Conservation (phyloP, 2,329 filamentous ascomycete genomes). For the Alternaria incomplexa region DNA sequence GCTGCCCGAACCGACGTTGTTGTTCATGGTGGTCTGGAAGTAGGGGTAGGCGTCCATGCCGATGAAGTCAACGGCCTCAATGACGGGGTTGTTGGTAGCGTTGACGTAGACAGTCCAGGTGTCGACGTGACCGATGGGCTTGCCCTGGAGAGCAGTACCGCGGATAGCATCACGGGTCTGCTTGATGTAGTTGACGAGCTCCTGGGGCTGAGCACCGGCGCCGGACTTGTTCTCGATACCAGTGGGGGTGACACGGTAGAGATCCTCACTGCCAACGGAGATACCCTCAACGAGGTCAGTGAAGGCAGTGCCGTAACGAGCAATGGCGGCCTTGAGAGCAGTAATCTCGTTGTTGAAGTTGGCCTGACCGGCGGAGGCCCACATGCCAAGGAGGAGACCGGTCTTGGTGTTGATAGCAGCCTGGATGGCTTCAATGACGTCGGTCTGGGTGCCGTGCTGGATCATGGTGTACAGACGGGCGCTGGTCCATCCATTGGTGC, state of each 20-base stretch:
- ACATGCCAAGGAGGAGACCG: slow-evolving; percentile 79
- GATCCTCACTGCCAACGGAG: slow-evolving; percentile 84
- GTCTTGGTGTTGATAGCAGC: slow-evolving; percentile 84
- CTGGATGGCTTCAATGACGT: slow-evolving; percentile 72
- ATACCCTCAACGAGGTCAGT: slow-evolving; percentile 76
- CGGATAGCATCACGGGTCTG: slow-evolving; percentile 69
- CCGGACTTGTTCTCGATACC: slow-evolving; percentile 69
- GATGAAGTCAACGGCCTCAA: slow-evolving; percentile 75
- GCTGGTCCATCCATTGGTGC: slow-evolving; percentile 65
- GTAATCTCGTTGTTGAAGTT: slow-evolving; percentile 74
- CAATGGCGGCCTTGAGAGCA: slow-evolving; percentile 73
- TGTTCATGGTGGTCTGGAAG: slow-evolving; percentile 69
- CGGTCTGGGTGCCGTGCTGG: slow-evolving; percentile 69
- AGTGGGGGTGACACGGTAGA: slow-evolving; percentile 65
- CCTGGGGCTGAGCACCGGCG: slow-evolving; percentile 66
- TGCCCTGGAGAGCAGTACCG: slow-evolving; percentile 64
- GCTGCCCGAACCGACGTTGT: slow-evolving; percentile 67
- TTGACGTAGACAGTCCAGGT: slow-evolving; percentile 80
- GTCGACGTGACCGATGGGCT: slow-evolving; percentile 81
- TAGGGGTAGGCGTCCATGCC: slow-evolving; percentile 87
- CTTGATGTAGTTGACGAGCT: slow-evolving; percentile 72
- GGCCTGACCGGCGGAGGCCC: slow-evolving; percentile 72
- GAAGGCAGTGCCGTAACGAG: slow-evolving; percentile 70
- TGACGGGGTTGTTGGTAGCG: slow-evolving; percentile 71
- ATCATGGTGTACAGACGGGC: slow-evolving; percentile 79